Conservation (phyloP, 805 yeast genomes). For the Yamadazyma tumulicola region DNA sequence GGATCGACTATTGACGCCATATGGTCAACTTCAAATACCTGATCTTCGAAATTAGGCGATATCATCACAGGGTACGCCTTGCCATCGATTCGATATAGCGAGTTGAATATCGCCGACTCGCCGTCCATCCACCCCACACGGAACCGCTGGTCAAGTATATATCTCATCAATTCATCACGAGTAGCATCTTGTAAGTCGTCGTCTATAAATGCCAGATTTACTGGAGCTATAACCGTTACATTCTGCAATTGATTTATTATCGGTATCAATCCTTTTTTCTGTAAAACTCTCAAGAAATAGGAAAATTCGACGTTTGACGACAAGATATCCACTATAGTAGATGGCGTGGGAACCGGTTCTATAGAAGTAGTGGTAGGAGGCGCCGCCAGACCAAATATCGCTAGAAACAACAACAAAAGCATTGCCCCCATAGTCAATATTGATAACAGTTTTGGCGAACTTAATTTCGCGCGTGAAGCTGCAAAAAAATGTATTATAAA, state of each 20-base stretch:
- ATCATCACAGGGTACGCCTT: slow-evolving; percentile 20
- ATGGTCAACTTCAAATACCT: slow-evolving; percentile 39
- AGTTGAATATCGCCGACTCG: slow-evolving; percentile 23
- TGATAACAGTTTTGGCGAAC: not conserved
- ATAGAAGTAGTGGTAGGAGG: not conserved
- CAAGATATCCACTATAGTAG: slow-evolving; percentile 62
- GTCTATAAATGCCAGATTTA: slow-evolving; percentile 66
- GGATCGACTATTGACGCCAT: slow-evolving; percentile 50
- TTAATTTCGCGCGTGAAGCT: not conserved
- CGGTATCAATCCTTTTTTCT: slow-evolving; percentile 61
- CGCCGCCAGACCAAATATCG: not conserved
- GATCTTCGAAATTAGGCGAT: slow-evolving; percentile 22
- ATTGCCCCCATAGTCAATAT: not conserved
- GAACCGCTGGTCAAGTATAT: slow-evolving; percentile 31
- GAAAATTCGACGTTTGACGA: slow-evolving; percentile 69
- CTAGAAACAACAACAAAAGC: not conserved
- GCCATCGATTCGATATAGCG: slow-evolving; percentile 21
- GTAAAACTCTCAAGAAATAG: slow-evolving; percentile 57
- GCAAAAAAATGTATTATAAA: not conserved
- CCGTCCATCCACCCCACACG: slow-evolving; percentile 27
- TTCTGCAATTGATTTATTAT: slow-evolving; percentile 54
- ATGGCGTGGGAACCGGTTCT: slow-evolving; percentile 21
- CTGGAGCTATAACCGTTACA: slow-evolving; percentile 76
- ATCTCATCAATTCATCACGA: slow-evolving; percentile 20
- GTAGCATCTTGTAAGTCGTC: slow-evolving; percentile 1